phyloP scores from a whole-genome alignment of 192 early-diverging fungal species.

The Coemansia sp. region DNA sequence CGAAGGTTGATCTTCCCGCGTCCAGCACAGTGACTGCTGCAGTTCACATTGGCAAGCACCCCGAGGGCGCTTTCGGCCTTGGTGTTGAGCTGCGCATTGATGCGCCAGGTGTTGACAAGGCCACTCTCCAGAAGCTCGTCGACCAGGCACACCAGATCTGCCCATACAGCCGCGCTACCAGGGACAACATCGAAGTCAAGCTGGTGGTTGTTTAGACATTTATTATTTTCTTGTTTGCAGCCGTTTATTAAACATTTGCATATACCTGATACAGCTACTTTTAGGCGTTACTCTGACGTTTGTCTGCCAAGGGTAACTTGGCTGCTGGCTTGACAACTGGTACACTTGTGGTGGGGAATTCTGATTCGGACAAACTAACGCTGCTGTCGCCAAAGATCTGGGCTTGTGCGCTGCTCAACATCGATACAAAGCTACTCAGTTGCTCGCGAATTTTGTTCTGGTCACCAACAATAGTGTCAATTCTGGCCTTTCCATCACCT shows the following conservation, averaged over 20 bases:
- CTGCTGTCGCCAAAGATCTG: slow-evolving; percentile 29
- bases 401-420: slow-evolving; percentile 41
- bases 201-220: slow-evolving; percentile 43
- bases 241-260: background rate
- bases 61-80: slow-evolving; percentile 54
- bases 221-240: slow-evolving; percentile 4
- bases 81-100: slow-evolving; percentile 55
- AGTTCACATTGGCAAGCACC: slow-evolving; percentile 58
- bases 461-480: slow-evolving; percentile 31
- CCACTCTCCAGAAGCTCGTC: slow-evolving; percentile 45
- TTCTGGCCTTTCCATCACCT: slow-evolving; percentile 24
- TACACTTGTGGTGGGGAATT: background rate
- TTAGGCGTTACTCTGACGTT: background rate
- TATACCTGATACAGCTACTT: background rate
- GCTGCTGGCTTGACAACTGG: background rate
- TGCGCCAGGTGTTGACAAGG: slow-evolving; percentile 53
- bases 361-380: background rate
- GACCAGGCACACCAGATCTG: slow-evolving; percentile 58
- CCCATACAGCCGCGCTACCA: slow-evolving; percentile 58
- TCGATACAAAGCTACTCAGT: slow-evolving; percentile 40
- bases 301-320: background rate
- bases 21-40: slow-evolving; percentile 50
- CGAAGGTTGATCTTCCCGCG: slow-evolving; percentile 50
- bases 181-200: slow-evolving; percentile 58
- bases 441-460: slow-evolving; percentile 35